Conservation (phyloP, 148 eudicot genomes). For the Hydrangea macrophylla region DNA sequence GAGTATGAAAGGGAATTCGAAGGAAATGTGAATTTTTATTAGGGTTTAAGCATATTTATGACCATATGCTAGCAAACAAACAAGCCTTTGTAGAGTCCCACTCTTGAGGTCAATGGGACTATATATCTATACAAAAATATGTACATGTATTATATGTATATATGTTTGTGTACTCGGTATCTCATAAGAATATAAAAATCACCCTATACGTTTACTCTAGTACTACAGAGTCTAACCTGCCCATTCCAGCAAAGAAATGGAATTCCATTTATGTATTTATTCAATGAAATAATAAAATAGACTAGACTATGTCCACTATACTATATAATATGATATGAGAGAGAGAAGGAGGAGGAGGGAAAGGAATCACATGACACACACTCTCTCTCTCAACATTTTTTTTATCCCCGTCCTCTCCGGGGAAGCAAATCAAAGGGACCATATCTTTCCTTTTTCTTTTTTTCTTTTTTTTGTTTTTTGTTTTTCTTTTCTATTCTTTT, state of each 20-base stretch:
- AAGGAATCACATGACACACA: constrained; percentile 29
- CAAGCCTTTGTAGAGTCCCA: constrained; percentile 22
- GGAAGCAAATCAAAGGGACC: constrained; percentile 26
- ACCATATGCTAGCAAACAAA: no score
- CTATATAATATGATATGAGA: no score
- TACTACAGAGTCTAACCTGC: no score
- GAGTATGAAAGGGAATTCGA: no score
- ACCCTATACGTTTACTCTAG: no score
- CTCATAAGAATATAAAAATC: neutral
- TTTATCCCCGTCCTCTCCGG: constrained; percentile 34
- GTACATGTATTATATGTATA: neutral
- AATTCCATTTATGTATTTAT: constrained; percentile 5
- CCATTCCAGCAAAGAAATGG: constrained; percentile 22
- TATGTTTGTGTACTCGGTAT: neutral
- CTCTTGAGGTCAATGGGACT: constrained; percentile 26
- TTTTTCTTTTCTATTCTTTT: neutral
- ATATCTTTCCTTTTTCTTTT: neutral
- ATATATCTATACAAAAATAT: neutral
- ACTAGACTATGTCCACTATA: no score
- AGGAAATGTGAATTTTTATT: no score
- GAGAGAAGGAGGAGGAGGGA: constrained; percentile 33
- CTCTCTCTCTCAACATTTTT: constrained; percentile 28
- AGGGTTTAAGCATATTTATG: no score
- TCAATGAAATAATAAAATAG: neutral
- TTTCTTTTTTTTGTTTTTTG: neutral